These are phyloP conservation scores for Dactylellina haptotyla DNA, from an alignment of 2,329 filamentous ascomycete species.

Conservation along the genomic window DNA sequence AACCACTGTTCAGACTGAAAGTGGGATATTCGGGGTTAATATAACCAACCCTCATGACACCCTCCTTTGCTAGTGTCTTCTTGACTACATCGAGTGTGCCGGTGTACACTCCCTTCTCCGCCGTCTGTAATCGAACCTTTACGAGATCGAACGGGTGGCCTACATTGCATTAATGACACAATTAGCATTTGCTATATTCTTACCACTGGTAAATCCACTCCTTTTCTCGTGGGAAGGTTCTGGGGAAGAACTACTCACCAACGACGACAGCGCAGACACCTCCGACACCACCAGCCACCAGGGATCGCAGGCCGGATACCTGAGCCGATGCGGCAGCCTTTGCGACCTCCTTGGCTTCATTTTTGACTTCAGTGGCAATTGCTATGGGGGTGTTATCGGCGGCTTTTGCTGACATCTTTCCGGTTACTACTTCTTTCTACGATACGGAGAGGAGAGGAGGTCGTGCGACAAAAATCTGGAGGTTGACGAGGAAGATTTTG, in stretches of 20 bases:
- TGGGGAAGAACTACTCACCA: conserved; percentile 59
- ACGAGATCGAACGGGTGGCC: conserved; percentile 96
- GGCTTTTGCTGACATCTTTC: conserved; percentile 24
- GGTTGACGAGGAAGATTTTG: neutral
- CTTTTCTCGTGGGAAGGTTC: neutral
- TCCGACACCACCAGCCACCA: conserved; percentile 89
- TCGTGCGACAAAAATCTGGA: neutral
- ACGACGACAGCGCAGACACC: conserved; percentile 94
- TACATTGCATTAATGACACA: neutral
- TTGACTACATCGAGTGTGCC: conserved; percentile 90
- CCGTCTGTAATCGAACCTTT: conserved; percentile 96
- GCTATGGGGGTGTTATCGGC: conserved; percentile 20
- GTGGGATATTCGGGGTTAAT: neutral
- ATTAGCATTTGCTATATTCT: conserved; percentile 54
- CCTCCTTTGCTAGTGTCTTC: conserved; percentile 88
- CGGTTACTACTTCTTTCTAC: neutral
- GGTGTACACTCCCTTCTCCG: conserved; percentile 89
- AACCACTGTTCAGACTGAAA: neutral
- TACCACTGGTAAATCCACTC: neutral
- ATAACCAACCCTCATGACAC: conserved; percentile 69
- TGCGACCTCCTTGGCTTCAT: conserved; percentile 50
- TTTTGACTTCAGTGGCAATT: conserved; percentile 40
- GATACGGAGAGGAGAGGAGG: neutral
- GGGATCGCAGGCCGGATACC: conserved; percentile 76
- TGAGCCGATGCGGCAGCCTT: conserved; percentile 53